Evolutionary conservation across 2,329 filamentous ascomycete species (phyloP).

Genomic region (Penicillium digitatum): DNA sequence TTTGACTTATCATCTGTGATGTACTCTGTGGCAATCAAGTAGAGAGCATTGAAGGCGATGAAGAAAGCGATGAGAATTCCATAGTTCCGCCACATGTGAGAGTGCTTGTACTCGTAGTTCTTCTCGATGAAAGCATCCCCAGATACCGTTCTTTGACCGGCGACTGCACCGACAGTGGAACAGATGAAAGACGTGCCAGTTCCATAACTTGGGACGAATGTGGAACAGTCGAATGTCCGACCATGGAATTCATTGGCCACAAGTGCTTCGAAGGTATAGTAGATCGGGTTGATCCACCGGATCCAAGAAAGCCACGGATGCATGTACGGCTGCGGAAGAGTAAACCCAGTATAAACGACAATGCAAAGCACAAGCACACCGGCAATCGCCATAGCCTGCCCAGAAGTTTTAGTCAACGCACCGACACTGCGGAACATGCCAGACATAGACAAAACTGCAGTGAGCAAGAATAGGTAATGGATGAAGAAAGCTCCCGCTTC

Average conservation of each 20-base stretch:
- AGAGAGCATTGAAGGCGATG: conserved; percentile 54
- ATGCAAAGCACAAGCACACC: conserved; percentile 31
- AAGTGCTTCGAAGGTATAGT: conserved; percentile 31
- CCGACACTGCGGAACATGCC: conserved; percentile 53
- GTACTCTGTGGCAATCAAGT: conserved; percentile 46
- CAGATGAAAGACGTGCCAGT: conserved; percentile 17
- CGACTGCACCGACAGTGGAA: conserved; percentile 45
- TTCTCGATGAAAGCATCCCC: conserved; percentile 56
- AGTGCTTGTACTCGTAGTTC: conserved; percentile 54
- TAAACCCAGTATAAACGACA: conserved; percentile 38
- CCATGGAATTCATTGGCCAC: conserved; percentile 34
- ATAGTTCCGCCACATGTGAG: conserved; percentile 63
- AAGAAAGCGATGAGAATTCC: conserved; percentile 64
- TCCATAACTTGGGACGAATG: conserved; percentile 19
- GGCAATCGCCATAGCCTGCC: conserved; percentile 52
- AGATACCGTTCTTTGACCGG: conserved; percentile 52
- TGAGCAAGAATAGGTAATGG: conserved; percentile 53
- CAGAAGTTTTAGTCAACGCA: conserved; percentile 36
- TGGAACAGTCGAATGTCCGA: conserved; percentile 19
- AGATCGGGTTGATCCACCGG: conserved; percentile 32
- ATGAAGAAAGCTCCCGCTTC: conserved; percentile 77
- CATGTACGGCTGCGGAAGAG: conserved; percentile 42
- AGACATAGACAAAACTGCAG: conserved; percentile 47
- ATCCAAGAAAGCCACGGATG: conserved; percentile 50
- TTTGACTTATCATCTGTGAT: conserved; percentile 64